A percentile compares a stretch with the other conserved stretches of the same genome.
phyloP scores from a whole-genome alignment of 805 yeast species.

The Nakazawaea wyomingensis region DNA sequence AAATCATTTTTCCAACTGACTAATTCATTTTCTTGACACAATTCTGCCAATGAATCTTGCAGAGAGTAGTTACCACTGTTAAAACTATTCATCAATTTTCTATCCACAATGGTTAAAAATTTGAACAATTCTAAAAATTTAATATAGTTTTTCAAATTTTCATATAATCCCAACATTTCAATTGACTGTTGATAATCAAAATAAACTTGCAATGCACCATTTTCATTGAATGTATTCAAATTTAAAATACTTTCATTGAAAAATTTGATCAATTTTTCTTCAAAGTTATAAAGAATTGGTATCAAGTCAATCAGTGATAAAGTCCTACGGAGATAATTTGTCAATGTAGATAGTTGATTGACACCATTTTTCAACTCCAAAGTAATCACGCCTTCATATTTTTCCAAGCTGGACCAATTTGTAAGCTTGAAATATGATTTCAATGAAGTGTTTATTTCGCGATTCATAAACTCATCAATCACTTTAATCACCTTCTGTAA shows the following conservation, averaged over 20 bases:
- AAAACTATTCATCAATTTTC: background rate
- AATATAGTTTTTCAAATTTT: background rate
- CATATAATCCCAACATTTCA: background rate
- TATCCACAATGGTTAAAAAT: constrained; percentile 2
- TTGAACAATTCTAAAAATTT: background rate
- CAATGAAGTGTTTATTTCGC: constrained; percentile 31
- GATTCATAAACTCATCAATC: constrained; percentile 27
- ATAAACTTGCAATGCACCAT: constrained; percentile 2
- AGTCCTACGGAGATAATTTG: constrained; percentile 1
- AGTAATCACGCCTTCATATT: background rate
- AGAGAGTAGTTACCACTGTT: background rate
- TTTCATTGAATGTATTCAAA: constrained; percentile 8
- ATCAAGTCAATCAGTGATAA: constrained; percentile 9
- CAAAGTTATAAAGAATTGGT: constrained; percentile 5
- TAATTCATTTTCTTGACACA: constrained; percentile 1
- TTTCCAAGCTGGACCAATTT: constrained; percentile 21
- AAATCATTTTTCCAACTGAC: background rate
- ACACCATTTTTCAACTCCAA: constrained; percentile 4
- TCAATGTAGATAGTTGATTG: background rate
- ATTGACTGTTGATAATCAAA: constrained; percentile 8
- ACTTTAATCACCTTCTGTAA: constrained; percentile 23
- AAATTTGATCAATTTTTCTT: constrained; percentile 9
- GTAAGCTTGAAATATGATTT: constrained; percentile 28
- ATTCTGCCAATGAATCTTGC: background rate
- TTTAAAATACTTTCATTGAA: constrained; percentile 12